Evolutionary conservation across 2,329 filamentous ascomycete species (phyloP).

Genomic region (Paecilomyces niveus): DNA sequence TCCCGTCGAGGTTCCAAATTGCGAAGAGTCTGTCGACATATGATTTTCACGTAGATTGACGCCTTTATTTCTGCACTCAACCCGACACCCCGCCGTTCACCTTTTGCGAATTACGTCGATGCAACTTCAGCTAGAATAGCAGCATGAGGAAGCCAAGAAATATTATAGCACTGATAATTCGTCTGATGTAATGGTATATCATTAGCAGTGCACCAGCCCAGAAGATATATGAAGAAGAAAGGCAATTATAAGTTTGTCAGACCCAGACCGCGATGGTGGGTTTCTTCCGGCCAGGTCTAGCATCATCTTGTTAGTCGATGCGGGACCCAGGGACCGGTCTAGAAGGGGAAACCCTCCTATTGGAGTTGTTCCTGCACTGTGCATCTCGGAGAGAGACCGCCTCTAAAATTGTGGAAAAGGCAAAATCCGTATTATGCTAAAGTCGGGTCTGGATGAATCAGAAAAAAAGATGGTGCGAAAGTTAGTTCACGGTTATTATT

Average conservation of each 20-base stretch:
- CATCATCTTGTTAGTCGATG: background rate
- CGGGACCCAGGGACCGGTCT: background rate
- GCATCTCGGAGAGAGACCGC: slow-evolving; percentile 3
- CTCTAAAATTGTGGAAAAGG: background rate
- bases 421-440: background rate
- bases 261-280: background rate
- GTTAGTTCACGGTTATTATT: background rate
- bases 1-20: background rate
- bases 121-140: background rate
- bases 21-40: background rate
- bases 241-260: background rate
- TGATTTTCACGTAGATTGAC: background rate
- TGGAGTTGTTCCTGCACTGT: background rate
- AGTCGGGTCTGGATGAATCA: slow-evolving; percentile 2
- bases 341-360: background rate
- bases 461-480: background rate
- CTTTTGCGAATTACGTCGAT: background rate
- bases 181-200: background rate
- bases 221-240: background rate
- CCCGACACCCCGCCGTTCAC: background rate
- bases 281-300: background rate
- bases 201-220: background rate
- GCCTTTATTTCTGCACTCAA: background rate
- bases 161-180: background rate
- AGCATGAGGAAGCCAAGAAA: background rate